Conservation (phyloP, 192 early-diverging fungal genomes). For the Backusella luteola region DNA sequence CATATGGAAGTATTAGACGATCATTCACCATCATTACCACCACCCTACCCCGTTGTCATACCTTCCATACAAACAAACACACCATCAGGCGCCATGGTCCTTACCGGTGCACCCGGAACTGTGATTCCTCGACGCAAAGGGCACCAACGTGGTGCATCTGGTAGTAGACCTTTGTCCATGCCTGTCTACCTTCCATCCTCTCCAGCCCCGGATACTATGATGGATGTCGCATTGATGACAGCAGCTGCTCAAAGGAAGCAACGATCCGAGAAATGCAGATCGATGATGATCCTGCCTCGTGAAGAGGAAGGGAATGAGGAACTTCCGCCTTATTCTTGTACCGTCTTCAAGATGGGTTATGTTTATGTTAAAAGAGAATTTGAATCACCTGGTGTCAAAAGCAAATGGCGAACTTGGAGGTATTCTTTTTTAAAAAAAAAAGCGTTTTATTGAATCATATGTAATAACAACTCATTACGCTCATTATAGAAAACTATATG, state of each 20-base stretch:
- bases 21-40: not conserved
- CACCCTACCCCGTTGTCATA: constrained; percentile 7
- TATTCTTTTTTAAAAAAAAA: constrained; percentile 5
- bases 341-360: constrained; percentile 48
- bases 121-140: not conserved
- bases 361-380: constrained; percentile 47
- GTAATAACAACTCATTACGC: not conserved
- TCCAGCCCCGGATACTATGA: not conserved
- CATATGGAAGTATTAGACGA: not conserved
- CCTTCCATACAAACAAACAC: constrained; percentile 14
- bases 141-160: not conserved
- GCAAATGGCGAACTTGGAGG: constrained; percentile 45
- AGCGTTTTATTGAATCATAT: not conserved
- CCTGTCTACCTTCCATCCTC: constrained; percentile 2
- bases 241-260: not conserved
- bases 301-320: constrained; percentile 44
- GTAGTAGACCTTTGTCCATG: constrained; percentile 6
- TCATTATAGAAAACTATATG: constrained; percentile 37
- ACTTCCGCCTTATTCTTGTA: constrained; percentile 45
- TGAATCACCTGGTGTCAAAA: constrained; percentile 33
- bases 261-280: not conserved
- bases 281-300: constrained; percentile 17
- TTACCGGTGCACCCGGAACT: not conserved
- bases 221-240: not conserved
- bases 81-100: not conserved